Evolutionary conservation across 1,139 yeast species (phyloP).

Genomic region (Diutina catenulata): DNA sequence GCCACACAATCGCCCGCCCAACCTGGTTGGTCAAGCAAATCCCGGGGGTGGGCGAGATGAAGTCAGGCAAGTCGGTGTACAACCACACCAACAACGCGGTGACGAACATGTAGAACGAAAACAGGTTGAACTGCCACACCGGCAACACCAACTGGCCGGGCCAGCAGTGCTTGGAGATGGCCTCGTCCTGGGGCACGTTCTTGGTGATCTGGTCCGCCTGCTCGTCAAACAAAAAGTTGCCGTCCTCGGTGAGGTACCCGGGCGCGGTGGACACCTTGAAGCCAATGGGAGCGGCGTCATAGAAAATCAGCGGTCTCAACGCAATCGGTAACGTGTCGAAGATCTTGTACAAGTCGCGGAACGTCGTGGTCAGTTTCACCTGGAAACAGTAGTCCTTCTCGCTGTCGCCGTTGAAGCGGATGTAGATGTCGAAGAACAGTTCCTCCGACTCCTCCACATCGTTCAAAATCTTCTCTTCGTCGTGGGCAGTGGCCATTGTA

Average conservation of each 20-base stretch:
- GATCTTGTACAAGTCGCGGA: slow-evolving; percentile 47
- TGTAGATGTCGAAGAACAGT: slow-evolving; percentile 43
- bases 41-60: slow-evolving; percentile 86
- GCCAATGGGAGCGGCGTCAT: slow-evolving; percentile 49
- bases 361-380: slow-evolving; percentile 44
- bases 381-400: slow-evolving; percentile 90
- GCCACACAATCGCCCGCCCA: slow-evolving; percentile 22
- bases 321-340: slow-evolving; percentile 61
- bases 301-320: slow-evolving; percentile 71
- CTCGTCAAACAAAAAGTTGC: slow-evolving; percentile 57
- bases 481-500: background rate
- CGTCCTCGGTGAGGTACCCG: slow-evolving; percentile 76
- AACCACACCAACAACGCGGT: slow-evolving; percentile 56
- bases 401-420: slow-evolving; percentile 73
- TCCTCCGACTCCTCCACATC: slow-evolving; percentile 3
- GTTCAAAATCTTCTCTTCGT: slow-evolving; percentile 1
- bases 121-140: slow-evolving; percentile 51
- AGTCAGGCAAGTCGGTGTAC: slow-evolving; percentile 86
- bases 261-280: slow-evolving; percentile 65
- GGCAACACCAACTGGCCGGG: slow-evolving; percentile 90
- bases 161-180: slow-evolving; percentile 53
- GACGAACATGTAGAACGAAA: slow-evolving; percentile 34
- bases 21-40: slow-evolving; percentile 64
- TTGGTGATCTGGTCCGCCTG: slow-evolving; percentile 23
- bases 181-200: slow-evolving; percentile 32